A percentile compares a stretch with the other conserved stretches of the same genome.
Conservation (phyloP, 495 filamentous ascomycete species). For the Alectoria sarmentosa region DNA sequence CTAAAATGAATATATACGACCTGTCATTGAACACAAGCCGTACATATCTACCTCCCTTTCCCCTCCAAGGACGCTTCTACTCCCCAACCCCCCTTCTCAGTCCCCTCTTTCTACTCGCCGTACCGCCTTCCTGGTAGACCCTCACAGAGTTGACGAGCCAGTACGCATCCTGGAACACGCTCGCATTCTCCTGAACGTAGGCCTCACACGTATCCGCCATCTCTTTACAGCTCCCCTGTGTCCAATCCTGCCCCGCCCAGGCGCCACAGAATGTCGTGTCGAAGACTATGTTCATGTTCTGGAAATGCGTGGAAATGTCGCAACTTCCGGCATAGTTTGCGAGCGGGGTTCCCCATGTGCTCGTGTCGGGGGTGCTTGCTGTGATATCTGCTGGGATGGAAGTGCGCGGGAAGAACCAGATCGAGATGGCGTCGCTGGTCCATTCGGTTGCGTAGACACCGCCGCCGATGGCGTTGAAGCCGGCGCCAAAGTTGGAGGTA, state of each 20-base stretch:
- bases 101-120: conserved; percentile 4
- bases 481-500: conserved; percentile 46
- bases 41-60: too few relatives aligned
- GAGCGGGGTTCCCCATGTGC: conserved; percentile 60
- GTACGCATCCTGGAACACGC: conserved; percentile 18
- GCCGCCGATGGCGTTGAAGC: conserved; percentile 67
- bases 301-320: conserved; percentile 60
- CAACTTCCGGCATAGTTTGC: conserved; percentile 58
- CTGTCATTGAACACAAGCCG: background rate
- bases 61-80: background rate
- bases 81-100: conserved; percentile 8
- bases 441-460: conserved; percentile 77
- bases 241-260: conserved; percentile 61
- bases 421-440: conserved; percentile 57
- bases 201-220: conserved; percentile 19
- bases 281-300: conserved; percentile 67
- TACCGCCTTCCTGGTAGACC: conserved; percentile 17
- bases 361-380: conserved; percentile 52
- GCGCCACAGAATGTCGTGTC: conserved; percentile 85
- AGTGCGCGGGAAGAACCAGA: conserved; percentile 71
- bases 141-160: conserved; percentile 22
- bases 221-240: conserved; percentile 7
- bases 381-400: conserved; percentile 54
- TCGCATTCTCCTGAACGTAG: conserved; percentile 12
- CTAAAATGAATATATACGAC: background rate